Percentiles rank a stretch among this genome's conserved stretches.
Evolutionary conservation across 805 yeast genomes (phyloP).

Genomic region (Yarrowia sp.): DNA sequence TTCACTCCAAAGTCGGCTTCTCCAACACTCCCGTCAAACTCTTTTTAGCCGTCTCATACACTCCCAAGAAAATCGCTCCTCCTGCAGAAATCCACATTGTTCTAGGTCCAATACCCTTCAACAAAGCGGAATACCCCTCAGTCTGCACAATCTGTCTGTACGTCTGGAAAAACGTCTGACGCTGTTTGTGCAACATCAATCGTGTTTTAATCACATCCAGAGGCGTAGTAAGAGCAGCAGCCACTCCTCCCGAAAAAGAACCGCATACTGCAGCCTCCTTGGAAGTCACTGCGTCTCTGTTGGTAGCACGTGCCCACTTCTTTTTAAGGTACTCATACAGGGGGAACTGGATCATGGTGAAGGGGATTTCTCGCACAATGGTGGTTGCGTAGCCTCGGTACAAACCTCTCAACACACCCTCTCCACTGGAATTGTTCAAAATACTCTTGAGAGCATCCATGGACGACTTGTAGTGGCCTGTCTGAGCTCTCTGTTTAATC

Average conservation of each 20-base stretch:
- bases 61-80: conserved; percentile 95
- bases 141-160: conserved; percentile 56
- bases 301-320: conserved; percentile 48
- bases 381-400: conserved; percentile 95
- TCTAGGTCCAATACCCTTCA: conserved; percentile 89
- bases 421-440: conserved; percentile 64
- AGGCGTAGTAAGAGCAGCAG: conserved; percentile 94
- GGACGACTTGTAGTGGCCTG: conserved; percentile 58
- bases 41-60: conserved; percentile 60
- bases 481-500: conserved; percentile 90
- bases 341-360: conserved; percentile 94
- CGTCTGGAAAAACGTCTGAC: conserved; percentile 49
- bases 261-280: conserved; percentile 85
- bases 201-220: conserved; percentile 92
- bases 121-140: conserved; percentile 73
- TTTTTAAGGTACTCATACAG: conserved; percentile 81
- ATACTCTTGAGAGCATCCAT: conserved; percentile 64
- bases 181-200: conserved; percentile 67
- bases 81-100: conserved; percentile 98
- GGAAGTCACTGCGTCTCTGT: conserved; percentile 50
- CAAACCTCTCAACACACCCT: conserved; percentile 72
- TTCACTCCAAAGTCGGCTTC: conserved; percentile 4
- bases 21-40: background rate
- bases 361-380: conserved; percentile 92
- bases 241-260: conserved; percentile 89